phyloP scores from a whole-genome alignment of 495 filamentous ascomycete genomes.

The Talaromyces ruber region DNA sequence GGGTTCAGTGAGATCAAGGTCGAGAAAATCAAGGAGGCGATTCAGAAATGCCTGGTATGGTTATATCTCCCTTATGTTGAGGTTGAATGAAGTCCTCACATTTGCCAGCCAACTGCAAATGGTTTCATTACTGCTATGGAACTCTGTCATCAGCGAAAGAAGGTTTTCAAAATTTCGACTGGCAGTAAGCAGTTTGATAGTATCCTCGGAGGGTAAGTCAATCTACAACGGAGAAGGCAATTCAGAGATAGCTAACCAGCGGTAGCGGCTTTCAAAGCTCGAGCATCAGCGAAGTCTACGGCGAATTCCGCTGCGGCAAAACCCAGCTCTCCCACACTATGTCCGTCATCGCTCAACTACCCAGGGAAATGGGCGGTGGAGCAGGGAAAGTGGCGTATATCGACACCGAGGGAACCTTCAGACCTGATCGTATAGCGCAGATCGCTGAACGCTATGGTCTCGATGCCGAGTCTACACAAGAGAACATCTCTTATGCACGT shows the following conservation, averaged over 20 bases:
- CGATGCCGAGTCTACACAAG: conserved; percentile 55
- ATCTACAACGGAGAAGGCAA: neutral
- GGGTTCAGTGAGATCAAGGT: conserved; percentile 78
- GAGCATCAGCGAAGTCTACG: conserved; percentile 67
- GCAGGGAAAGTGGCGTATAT: conserved; percentile 77
- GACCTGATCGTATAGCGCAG: conserved; percentile 62
- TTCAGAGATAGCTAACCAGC: neutral
- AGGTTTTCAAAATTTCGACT: conserved; percentile 61
- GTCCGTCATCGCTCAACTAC: conserved; percentile 55
- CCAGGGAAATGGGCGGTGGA: conserved; percentile 59
- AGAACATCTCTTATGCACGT: conserved; percentile 68
- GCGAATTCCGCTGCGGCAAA: conserved; percentile 74
- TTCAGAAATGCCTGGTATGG: conserved; percentile 58
- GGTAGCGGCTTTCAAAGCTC: conserved; percentile 67
- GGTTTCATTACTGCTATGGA: conserved; percentile 76
- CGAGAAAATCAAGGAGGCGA: conserved; percentile 73
- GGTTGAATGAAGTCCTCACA: neutral
- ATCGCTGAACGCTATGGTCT: conserved; percentile 70
- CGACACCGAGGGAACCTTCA: conserved; percentile 73
- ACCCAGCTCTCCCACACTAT: conserved; percentile 63
- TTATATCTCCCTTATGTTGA: neutral
- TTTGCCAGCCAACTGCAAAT: conserved; percentile 42
- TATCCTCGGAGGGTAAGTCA: conserved; percentile 55
- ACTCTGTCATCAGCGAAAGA: conserved; percentile 58
- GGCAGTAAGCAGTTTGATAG: conserved; percentile 70